A percentile compares a stretch with the other conserved stretches of the same genome.
phyloP scores from a whole-genome alignment of 768 basidiomycete species.

The Podaxis sp. region DNA sequence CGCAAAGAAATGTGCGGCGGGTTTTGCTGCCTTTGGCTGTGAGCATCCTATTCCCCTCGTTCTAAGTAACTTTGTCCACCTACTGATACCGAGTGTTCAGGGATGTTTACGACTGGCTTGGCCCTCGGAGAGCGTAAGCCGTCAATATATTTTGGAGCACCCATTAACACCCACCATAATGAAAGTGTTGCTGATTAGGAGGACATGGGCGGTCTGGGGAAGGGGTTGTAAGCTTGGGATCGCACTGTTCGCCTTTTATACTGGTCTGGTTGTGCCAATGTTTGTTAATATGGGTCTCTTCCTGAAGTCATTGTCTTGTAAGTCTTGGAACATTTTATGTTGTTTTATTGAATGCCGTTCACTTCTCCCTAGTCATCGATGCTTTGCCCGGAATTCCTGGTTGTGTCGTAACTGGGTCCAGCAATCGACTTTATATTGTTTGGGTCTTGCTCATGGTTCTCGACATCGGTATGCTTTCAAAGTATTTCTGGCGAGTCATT shows the following conservation, averaged over 20 bases:
- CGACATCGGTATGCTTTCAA: conserved; percentile 2
- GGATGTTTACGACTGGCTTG: neutral
- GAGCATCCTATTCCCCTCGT: neutral
- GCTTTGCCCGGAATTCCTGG: neutral
- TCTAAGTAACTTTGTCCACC: neutral
- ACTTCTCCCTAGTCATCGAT: neutral
- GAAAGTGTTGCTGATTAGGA: conserved; percentile 3
- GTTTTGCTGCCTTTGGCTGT: neutral
- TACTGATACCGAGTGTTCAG: neutral
- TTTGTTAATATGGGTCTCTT: conserved; percentile 6
- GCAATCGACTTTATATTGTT: neutral
- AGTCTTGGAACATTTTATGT: neutral
- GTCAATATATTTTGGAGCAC: neutral
- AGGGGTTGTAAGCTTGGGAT: neutral
- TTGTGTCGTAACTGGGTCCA: neutral
- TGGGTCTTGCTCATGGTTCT: conserved; percentile 13
- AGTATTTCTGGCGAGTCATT: neutral
- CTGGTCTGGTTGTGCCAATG: neutral
- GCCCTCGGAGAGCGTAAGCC: neutral
- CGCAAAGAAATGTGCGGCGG: neutral
- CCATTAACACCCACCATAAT: neutral
- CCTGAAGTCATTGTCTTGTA: neutral
- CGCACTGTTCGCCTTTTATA: neutral
- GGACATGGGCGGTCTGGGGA: conserved; percentile 13
- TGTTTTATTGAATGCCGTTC: neutral